These are phyloP conservation scores for Aspergillus oerlinghausenensis DNA, from an alignment of 2,329 filamentous ascomycete species.

Conservation along the genomic window DNA sequence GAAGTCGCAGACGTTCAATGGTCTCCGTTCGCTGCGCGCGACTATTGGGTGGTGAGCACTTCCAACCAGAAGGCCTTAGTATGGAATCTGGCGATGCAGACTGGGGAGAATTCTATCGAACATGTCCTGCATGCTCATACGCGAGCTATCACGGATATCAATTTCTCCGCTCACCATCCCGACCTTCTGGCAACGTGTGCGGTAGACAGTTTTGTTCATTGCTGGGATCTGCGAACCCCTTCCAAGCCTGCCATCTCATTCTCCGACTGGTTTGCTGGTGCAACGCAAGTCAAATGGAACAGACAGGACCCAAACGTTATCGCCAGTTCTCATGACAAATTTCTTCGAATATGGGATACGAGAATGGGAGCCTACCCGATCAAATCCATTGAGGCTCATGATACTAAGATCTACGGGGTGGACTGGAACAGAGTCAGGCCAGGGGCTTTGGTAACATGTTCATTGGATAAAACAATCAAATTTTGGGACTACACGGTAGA, in stretches of 20 bases:
- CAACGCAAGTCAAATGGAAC: conserved; percentile 94
- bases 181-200: conserved; percentile 86
- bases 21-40: conserved; percentile 84
- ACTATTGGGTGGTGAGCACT: conserved; percentile 91
- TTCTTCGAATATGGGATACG: conserved; percentile 85
- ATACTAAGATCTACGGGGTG: conserved; percentile 89
- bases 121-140: conserved; percentile 81
- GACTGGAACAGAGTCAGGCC: conserved; percentile 83
- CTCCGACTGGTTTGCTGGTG: conserved; percentile 89
- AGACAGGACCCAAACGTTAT: conserved; percentile 80
- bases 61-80: conserved; percentile 92
- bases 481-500: conserved; percentile 77
- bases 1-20: conserved; percentile 94
- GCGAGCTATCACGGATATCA: conserved; percentile 90
- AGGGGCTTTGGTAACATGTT: conserved; percentile 77
- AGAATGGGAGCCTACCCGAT: conserved; percentile 73
- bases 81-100: conserved; percentile 77
- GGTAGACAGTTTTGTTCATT: conserved; percentile 88
- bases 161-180: conserved; percentile 89
- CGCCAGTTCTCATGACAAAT: conserved; percentile 85
- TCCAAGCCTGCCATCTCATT: conserved; percentile 72
- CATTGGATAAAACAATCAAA: conserved; percentile 86
- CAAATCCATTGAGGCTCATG: conserved; percentile 79
- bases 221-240: conserved; percentile 79
- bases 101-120: conserved; percentile 75